A percentile compares a stretch with the other conserved stretches of the same genome.
Evolutionary conservation across 208 protist species (phyloP).

Genomic region (Leishmania braziliensis): DNA sequence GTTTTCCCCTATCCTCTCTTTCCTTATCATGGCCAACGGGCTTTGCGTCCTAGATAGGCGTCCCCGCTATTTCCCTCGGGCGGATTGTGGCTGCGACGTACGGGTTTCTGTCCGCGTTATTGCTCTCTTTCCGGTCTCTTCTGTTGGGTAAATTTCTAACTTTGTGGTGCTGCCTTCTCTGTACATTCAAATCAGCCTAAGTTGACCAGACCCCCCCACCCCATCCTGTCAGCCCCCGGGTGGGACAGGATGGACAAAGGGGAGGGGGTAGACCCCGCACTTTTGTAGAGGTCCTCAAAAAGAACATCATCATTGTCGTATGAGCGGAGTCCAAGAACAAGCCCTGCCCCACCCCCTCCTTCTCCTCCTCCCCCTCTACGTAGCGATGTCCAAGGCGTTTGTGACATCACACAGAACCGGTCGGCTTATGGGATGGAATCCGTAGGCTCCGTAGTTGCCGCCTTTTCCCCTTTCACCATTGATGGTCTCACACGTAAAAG

Average conservation of each 20-base stretch:
- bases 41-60: background rate
- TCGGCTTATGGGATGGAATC: background rate
- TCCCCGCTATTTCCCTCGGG: background rate
- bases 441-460: background rate
- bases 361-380: too few relatives aligned
- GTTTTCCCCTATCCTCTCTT: background rate
- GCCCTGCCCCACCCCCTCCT: too few relatives aligned
- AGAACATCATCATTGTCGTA: background rate
- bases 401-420: too few relatives aligned
- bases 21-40: background rate
- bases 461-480: background rate
- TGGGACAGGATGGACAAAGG: background rate
- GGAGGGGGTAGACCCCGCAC: background rate
- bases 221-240: background rate
- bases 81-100: background rate
- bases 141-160: background rate
- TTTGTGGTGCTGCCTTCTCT: background rate
- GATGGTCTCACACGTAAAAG: background rate
- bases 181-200: background rate
- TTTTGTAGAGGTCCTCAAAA: background rate
- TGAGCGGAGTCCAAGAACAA: background rate
- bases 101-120: background rate
- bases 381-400: too few relatives aligned
- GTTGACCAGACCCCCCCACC: background rate
- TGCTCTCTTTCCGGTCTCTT: background rate